A percentile compares a stretch with the other conserved stretches of the same genome.
These are phyloP conservation scores for Claviceps purpurea DNA, from an alignment of 2,329 filamentous ascomycete genomes.

Conservation along the genomic window DNA sequence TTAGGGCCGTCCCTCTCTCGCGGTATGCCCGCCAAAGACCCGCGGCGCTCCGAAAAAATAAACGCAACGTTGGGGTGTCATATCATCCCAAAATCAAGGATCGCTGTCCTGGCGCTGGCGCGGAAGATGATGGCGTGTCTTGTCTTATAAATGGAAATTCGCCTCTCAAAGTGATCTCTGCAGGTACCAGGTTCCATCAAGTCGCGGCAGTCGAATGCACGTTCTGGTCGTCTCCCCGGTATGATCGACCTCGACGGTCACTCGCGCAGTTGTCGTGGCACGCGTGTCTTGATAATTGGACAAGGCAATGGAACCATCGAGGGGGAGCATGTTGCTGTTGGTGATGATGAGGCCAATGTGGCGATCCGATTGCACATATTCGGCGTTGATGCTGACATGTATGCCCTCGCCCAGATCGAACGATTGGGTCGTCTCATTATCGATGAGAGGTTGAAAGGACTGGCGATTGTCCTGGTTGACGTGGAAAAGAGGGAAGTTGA, in stretches of 20 bases:
- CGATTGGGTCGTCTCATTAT: accelerated
- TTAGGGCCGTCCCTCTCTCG: too few species aligned
- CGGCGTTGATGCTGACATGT: background rate
- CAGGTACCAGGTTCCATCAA: background rate
- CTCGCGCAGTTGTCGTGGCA: background rate
- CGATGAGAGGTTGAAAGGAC: too few species aligned
- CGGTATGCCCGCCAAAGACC: too few species aligned
- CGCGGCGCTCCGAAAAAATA: too few species aligned
- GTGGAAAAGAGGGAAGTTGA: background rate
- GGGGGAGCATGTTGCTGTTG: background rate
- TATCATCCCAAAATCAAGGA: too few species aligned
- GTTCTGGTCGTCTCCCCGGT: background rate
- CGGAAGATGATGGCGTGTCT: background rate
- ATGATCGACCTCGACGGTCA: background rate
- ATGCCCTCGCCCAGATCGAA: background rate
- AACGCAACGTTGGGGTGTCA: too few species aligned
- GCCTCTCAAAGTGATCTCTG: background rate
- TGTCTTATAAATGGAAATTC: background rate
- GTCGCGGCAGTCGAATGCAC: background rate
- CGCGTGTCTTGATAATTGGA: background rate
- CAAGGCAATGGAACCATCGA: background rate
- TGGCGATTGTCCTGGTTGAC: too few species aligned
- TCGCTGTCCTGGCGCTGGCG: too few species aligned
- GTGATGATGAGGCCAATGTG: background rate
- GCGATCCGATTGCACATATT: background rate